Percentiles rank a stretch among this genome's conserved stretches.
Conservation (phyloP, 192 early-diverging fungal species). For the Linnemannia exigua region DNA sequence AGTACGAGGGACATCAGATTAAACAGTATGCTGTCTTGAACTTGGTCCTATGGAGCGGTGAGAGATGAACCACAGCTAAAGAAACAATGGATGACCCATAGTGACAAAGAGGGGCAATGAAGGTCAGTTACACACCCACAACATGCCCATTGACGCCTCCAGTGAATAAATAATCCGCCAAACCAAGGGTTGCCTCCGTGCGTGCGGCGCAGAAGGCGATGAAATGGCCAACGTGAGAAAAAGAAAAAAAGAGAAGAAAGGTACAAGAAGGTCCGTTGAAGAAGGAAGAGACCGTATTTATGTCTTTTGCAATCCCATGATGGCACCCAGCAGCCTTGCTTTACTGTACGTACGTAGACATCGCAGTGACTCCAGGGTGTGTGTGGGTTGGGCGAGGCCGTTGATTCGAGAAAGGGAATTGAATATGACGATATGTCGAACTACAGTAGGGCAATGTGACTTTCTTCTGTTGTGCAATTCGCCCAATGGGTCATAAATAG, state of each 20-base stretch:
- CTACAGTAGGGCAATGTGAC: conserved; percentile 4
- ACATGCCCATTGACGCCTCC: no score
- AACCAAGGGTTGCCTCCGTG: not conserved
- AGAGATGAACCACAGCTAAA: not conserved
- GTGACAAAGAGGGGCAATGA: not conserved
- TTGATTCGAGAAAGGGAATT: not conserved
- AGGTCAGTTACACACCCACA: no score
- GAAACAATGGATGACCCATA: not conserved
- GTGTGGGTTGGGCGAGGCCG: not conserved
- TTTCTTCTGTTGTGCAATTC: not conserved
- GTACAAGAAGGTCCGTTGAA: not conserved
- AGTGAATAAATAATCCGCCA: not conserved
- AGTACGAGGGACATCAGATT: not conserved
- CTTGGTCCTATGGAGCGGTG: no score
- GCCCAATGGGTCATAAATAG: not conserved
- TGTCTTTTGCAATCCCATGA: not conserved
- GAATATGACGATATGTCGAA: no score
- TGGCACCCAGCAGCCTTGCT: not conserved
- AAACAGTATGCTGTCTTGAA: no score
- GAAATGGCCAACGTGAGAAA: not conserved
- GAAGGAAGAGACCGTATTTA: not conserved
- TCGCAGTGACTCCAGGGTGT: not conserved
- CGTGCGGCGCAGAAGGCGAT: not conserved
- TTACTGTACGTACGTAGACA: not conserved
- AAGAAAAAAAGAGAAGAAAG: not conserved